Base-by-base conservation (phyloP, 345 rosid species). In the Mallotus nudiflorus region DNA sequence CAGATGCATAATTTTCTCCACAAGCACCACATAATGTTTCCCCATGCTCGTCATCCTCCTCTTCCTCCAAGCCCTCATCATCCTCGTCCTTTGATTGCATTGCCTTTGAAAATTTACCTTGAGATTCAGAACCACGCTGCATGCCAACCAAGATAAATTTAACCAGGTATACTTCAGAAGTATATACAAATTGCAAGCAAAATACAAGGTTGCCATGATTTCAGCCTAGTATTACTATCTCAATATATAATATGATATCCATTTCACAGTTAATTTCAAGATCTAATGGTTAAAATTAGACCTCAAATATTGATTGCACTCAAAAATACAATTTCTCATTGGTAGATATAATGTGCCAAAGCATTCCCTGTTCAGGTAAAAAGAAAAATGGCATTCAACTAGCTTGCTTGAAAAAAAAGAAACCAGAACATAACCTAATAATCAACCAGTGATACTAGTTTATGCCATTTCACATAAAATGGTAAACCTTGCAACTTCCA, bases 11-110 rank as follows among this genome's bases (percentile, higher is more conserved):
- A 40, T 73, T 73, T 40, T 66, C 71, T 58, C 77, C 71, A 9
- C 77, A 73, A 1, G 77, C 77, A 46, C 77, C 77, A 11, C 77
- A 73, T 60, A 73, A 44, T 5, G 77, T 73, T 31, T 73, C 67
- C 29, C 77, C 77, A 39, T 73, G 77, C 61, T 73, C 77, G 18
- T 73, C 77, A 0, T 73, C 77, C 0, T 66, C 77, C 24, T 73
- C 77, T 48, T 73, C 71, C 0, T 73, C 77, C n/a, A n/a, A n/a
- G n/a, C n/a, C n/a, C 58, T 59, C 71, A 0, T 67, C 77, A n/a
- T 73, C 66, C 44, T 66, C 77, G 28, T 66, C 77, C 49, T 66
- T 73, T 16, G 63, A 1, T 33, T 58, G 77, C 40, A 48, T 48
- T 35, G 16, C 44, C 72, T 66, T 73, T 58, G 71, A 37, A 66